phyloP scores from a whole-genome alignment of 805 yeast species.

The Monosporozyma yasuniensis region DNA sequence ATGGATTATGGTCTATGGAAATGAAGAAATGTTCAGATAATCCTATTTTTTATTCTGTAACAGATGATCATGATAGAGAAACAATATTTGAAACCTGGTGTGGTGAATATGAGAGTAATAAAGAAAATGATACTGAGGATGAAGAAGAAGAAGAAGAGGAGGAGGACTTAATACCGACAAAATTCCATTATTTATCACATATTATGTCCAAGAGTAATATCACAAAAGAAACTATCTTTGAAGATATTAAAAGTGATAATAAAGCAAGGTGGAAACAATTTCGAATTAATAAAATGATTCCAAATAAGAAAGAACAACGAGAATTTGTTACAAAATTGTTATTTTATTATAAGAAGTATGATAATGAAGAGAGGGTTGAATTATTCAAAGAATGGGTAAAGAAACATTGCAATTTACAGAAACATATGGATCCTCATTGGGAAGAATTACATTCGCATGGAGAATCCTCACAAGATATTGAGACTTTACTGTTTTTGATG shows the following conservation, averaged over 20 bases:
- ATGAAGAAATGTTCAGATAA: constrained; percentile 35
- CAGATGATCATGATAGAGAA: constrained; percentile 30
- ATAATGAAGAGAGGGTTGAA: constrained; percentile 10
- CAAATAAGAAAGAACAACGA: constrained; percentile 18
- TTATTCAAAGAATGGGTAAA: constrained; percentile 9
- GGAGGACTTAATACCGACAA: constrained; percentile 20
- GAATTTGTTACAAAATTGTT: constrained; percentile 19
- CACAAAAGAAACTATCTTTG: constrained; percentile 15
- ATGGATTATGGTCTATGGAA: constrained; percentile 41
- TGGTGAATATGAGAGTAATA: constrained; percentile 5
- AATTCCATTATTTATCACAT: constrained; percentile 27
- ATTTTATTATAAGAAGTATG: constrained; percentile 22
- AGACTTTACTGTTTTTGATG: neutral
- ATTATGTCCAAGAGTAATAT: constrained; percentile 21
- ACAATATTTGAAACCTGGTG: constrained; percentile 42
- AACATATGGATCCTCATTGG: neutral
- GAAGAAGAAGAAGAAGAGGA: constrained; percentile 10
- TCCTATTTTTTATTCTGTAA: constrained; percentile 32
- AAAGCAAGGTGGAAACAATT: constrained; percentile 18
- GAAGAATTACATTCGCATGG: neutral
- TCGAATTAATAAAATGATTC: constrained; percentile 16
- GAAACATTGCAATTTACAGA: neutral
- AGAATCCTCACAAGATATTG: neutral
- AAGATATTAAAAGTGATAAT: constrained; percentile 21
- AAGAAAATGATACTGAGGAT: constrained; percentile 8